Evolutionary conservation across 805 yeast species (phyloP).

Genomic region (Cyberlindnera nakhonratchasimensis): DNA sequence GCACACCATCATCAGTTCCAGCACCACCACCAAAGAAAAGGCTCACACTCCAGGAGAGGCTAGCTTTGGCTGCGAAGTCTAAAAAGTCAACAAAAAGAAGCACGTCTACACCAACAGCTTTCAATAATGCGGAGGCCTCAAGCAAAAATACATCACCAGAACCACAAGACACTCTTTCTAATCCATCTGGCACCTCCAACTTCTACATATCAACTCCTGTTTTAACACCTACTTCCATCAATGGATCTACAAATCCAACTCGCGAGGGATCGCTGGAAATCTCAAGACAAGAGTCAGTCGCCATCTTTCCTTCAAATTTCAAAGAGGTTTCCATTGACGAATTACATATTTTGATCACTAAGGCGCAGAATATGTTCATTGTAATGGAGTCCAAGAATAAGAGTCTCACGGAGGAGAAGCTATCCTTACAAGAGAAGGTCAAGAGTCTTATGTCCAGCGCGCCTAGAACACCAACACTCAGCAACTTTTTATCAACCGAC

Average conservation of each 20-base stretch:
- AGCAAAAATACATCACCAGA: constrained; percentile 11
- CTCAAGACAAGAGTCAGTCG: constrained; percentile 1
- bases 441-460: constrained; percentile 1
- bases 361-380: constrained; percentile 16
- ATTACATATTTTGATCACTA: constrained; percentile 13
- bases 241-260: constrained; percentile 1
- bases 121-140: constrained; percentile 1
- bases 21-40: constrained; percentile 44
- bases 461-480: background rate
- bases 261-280: constrained; percentile 10
- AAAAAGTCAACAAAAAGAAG: constrained; percentile 28
- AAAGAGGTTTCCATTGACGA: constrained; percentile 18
- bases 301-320: constrained; percentile 14
- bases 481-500: constrained; percentile 18
- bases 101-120: constrained; percentile 13
- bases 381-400: constrained; percentile 17
- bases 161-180: background rate
- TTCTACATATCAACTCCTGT: background rate
- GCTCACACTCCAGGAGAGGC: constrained; percentile 76
- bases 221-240: constrained; percentile 4
- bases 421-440: constrained; percentile 23
- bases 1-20: background rate
- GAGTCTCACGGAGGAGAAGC: constrained; percentile 22
- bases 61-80: constrained; percentile 72
- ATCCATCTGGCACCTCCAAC: background rate